phyloP scores from a whole-genome alignment of 2,329 filamentous ascomycete genomes.

The Aaosphaeria pasadenensis region DNA sequence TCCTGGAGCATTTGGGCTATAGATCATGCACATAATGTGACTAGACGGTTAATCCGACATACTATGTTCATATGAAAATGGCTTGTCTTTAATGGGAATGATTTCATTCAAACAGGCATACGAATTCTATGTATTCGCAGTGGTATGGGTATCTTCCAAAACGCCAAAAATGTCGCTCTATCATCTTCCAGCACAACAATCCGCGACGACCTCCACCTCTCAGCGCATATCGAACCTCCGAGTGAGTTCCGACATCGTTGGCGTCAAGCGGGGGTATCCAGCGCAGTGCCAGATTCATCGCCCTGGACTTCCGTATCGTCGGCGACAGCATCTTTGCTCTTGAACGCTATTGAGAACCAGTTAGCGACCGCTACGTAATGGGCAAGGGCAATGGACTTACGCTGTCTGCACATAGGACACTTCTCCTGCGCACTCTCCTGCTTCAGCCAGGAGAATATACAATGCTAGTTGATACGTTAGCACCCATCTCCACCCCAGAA shows the following conservation, averaged over 20 bases:
- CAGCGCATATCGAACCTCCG: too few species aligned
- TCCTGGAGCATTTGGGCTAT: too few species aligned
- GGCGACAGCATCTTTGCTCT: conserved; percentile 29
- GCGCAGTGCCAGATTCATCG: conserved; percentile 4
- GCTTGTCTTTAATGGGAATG: too few species aligned
- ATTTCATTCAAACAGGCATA: neutral
- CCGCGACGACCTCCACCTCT: too few species aligned
- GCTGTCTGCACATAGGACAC: conserved; percentile 97
- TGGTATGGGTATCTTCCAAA: conserved; percentile 8
- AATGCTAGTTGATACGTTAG: conserved; percentile 61
- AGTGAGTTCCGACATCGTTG: too few species aligned
- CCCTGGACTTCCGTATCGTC: conserved; percentile 10
- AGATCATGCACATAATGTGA: too few species aligned
- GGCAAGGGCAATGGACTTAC: conserved; percentile 49
- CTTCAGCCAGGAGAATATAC: conserved; percentile 92
- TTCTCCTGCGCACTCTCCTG: conserved; percentile 91
- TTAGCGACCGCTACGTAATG: neutral
- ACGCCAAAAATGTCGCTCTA: neutral
- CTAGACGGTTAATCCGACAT: too few species aligned
- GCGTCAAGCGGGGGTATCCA: neutral
- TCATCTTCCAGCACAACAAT: neutral
- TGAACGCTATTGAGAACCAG: conserved; percentile 28
- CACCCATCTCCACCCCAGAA: too few species aligned
- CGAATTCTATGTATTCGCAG: neutral
- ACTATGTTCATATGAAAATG: too few species aligned